phyloP scores from a whole-genome alignment of 108 stramenopile species.

The Nannochloropsis salina region DNA sequence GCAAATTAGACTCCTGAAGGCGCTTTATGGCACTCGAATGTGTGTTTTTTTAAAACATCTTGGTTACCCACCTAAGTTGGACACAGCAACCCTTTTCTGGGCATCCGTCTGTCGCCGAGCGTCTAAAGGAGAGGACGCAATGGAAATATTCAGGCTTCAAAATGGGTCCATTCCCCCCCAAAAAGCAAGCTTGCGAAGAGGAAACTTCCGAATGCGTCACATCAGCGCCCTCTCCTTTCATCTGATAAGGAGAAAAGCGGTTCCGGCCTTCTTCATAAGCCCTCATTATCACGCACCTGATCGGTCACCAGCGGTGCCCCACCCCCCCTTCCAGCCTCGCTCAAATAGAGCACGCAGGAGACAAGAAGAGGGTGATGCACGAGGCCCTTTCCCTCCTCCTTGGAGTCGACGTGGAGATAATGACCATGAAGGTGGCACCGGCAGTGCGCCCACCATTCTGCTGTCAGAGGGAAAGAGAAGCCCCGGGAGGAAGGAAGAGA shows the following conservation, averaged over 20 bases:
- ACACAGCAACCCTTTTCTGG: conserved; percentile 62
- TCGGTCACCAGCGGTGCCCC: not conserved
- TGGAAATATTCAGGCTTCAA: too few species aligned
- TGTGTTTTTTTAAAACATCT: too few species aligned
- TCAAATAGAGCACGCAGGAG: conserved; percentile 64
- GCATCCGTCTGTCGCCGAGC: conserved; percentile 59
- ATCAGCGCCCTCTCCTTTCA: not conserved
- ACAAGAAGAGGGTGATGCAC: conserved; percentile 66
- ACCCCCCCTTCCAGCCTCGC: conserved; percentile 17
- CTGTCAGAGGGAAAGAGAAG: not conserved
- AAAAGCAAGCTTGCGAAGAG: too few species aligned
- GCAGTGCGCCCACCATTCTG: conserved; percentile 79
- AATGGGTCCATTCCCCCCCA: too few species aligned
- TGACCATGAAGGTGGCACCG: conserved; percentile 75
- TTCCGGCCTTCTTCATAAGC: not conserved
- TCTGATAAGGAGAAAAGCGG: not conserved
- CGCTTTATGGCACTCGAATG: too few species aligned
- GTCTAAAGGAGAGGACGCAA: conserved; percentile 58
- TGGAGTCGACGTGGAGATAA: conserved; percentile 77
- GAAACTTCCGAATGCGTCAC: too few species aligned
- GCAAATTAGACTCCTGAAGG: too few species aligned
- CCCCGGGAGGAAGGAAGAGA: too few species aligned
- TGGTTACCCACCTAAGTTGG: too few species aligned
- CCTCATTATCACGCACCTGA: not conserved
- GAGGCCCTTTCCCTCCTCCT: conserved; percentile 64